Evolutionary conservation across 257 asterid species (phyloP).

Genomic region (Penstemon newberryi): DNA sequence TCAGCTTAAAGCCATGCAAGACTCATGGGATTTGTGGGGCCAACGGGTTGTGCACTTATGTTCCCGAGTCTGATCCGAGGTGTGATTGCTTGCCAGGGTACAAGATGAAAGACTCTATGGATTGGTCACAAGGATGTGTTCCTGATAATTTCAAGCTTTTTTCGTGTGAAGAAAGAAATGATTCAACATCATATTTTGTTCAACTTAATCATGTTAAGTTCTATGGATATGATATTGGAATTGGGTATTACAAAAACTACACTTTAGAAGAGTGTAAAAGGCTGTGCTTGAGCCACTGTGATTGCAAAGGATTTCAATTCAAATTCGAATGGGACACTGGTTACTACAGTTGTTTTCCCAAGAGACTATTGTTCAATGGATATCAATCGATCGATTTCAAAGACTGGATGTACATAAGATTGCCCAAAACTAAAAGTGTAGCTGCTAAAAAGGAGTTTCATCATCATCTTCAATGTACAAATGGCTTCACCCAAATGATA

Average conservation of each 20-base stretch:
- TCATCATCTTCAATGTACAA: too few relatives aligned
- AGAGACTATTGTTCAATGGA: constrained; percentile 35
- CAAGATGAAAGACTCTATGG: constrained; percentile 30
- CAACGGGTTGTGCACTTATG: constrained; percentile 36
- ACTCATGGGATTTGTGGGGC: constrained; percentile 41
- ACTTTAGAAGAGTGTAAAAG: constrained; percentile 28
- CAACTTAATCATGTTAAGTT: constrained; percentile 33
- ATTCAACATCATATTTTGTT: constrained; percentile 6
- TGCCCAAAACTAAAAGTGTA: constrained; percentile 13
- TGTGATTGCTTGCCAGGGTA: constrained; percentile 40
- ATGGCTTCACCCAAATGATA: too few relatives aligned
- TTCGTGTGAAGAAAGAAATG: too few relatives aligned
- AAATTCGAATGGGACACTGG: background rate
- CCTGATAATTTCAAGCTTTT: background rate
- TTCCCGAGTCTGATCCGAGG: constrained; percentile 6
- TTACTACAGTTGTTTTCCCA: constrained; percentile 34
- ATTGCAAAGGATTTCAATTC: constrained; percentile 46
- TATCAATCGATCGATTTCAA: constrained; percentile 15
- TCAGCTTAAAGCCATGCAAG: constrained; percentile 17
- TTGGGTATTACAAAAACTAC: constrained; percentile 7
- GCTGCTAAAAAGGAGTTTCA: too few relatives aligned
- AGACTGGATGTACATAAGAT: constrained; percentile 26
- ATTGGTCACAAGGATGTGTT: constrained; percentile 40
- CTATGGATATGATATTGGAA: constrained; percentile 40
- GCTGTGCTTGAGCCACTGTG: constrained; percentile 28